These are phyloP conservation scores for Chrysoporthe austroafricana DNA, from an alignment of 2,329 filamentous ascomycete genomes.

Conservation along the genomic window DNA sequence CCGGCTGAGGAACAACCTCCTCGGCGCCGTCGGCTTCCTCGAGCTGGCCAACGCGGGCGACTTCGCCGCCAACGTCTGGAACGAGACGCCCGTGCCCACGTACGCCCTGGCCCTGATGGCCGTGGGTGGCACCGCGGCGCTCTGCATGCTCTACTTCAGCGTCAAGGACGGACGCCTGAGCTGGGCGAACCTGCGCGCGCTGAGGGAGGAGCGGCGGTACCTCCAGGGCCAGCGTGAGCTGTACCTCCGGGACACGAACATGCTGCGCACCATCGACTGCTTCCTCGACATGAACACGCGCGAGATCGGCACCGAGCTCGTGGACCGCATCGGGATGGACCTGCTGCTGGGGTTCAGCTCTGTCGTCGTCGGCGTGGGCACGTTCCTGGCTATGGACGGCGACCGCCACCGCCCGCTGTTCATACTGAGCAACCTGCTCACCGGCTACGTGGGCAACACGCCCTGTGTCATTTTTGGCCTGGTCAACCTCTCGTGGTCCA, in stretches of 20 bases:
- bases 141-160: constrained; percentile 50
- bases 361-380: constrained; percentile 54
- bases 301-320: constrained; percentile 54
- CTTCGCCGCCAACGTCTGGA: constrained; percentile 63
- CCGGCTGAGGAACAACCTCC: constrained; percentile 32
- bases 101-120: constrained; percentile 57
- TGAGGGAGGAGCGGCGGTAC: constrained; percentile 45
- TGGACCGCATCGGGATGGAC: constrained; percentile 57
- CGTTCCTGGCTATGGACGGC: constrained; percentile 58
- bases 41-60: constrained; percentile 60
- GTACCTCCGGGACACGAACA: constrained; percentile 30
- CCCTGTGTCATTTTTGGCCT: constrained; percentile 54
- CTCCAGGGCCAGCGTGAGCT: constrained; percentile 35
- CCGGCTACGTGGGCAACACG: constrained; percentile 59
- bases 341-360: constrained; percentile 53
- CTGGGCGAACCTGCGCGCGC: constrained; percentile 49
- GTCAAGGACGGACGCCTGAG: constrained; percentile 48
- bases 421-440: constrained; percentile 54
- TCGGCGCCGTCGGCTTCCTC: constrained; percentile 49
- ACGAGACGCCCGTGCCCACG: constrained; percentile 51
- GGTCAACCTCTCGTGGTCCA: constrained; percentile 53
- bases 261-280: constrained; percentile 37
- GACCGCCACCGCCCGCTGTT: constrained; percentile 45
- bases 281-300: constrained; percentile 50
- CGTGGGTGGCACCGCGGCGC: constrained; percentile 52